phyloP scores from a whole-genome alignment of 2,329 filamentous ascomycete genomes.

The Fusarium succisae region DNA sequence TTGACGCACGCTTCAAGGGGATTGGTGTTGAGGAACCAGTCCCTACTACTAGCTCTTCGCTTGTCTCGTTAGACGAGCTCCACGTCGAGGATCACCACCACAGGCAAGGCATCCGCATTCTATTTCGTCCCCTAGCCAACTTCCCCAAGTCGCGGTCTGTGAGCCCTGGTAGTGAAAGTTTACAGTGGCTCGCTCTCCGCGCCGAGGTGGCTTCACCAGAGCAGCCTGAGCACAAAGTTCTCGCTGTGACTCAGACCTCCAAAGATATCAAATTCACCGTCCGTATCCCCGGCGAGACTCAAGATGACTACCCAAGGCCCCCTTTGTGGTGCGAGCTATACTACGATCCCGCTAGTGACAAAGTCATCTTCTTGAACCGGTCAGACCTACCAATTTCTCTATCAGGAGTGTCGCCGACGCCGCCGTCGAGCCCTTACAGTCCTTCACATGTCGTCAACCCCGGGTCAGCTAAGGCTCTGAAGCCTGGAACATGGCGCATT shows the following conservation, averaged over 20 bases:
- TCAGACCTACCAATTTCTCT: conserved; percentile 64
- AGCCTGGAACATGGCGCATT: conserved; percentile 67
- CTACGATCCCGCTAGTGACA: conserved; percentile 67
- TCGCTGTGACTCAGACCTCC: conserved; percentile 68
- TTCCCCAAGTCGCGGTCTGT: conserved; percentile 63
- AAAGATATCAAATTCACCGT: conserved; percentile 70
- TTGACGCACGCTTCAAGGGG: conserved; percentile 59
- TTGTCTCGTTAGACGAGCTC: conserved; percentile 64
- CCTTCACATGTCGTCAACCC: conserved; percentile 58
- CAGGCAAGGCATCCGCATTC: conserved; percentile 65
- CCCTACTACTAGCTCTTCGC: conserved; percentile 50
- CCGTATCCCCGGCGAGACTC: conserved; percentile 60
- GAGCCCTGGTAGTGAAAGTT: conserved; percentile 65
- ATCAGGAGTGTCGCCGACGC: conserved; percentile 55
- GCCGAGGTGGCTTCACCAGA: conserved; percentile 62
- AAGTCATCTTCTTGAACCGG: conserved; percentile 65
- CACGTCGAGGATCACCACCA: conserved; percentile 62
- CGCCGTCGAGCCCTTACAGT: conserved; percentile 51
- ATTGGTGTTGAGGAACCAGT: conserved; percentile 57
- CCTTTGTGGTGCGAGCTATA: conserved; percentile 69
- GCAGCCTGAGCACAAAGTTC: conserved; percentile 64
- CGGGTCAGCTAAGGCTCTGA: conserved; percentile 56
- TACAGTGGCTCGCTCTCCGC: conserved; percentile 65
- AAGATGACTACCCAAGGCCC: conserved; percentile 55
- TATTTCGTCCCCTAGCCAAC: conserved; percentile 64